Evolutionary conservation across 163 green algal genomes (phyloP).

Genomic region (Smithsoniella earleae): DNA sequence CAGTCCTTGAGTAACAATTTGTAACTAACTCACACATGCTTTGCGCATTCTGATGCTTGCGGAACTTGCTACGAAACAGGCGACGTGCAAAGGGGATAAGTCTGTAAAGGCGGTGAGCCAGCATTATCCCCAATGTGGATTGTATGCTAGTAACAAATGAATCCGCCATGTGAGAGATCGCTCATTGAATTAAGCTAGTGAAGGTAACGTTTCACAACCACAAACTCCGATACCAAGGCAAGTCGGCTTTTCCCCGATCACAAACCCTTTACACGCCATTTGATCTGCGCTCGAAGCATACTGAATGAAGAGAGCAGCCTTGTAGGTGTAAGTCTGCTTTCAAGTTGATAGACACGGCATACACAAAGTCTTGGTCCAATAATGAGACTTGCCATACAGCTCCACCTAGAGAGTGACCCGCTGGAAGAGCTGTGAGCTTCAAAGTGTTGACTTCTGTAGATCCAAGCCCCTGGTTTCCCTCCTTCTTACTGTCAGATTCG

Average conservation of each 20-base stretch:
- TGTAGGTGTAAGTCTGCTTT: slow-evolving; percentile 38
- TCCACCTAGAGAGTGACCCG: slow-evolving; percentile 75
- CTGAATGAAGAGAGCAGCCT: slow-evolving; percentile 27
- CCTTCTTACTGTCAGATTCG: too few relatives aligned
- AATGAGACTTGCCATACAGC: slow-evolving; percentile 68
- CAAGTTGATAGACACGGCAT: slow-evolving; percentile 75
- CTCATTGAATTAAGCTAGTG: too few relatives aligned
- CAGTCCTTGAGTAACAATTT: not conserved
- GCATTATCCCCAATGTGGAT: too few relatives aligned
- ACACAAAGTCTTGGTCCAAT: slow-evolving; percentile 62
- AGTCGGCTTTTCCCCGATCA: too few relatives aligned
- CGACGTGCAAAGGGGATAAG: not conserved
- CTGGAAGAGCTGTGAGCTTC: slow-evolving; percentile 58
- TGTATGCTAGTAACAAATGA: too few relatives aligned
- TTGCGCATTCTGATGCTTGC: not conserved
- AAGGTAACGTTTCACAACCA: too few relatives aligned
- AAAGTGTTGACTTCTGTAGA: slow-evolving; percentile 31
- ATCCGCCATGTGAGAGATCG: too few relatives aligned
- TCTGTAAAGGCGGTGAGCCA: not conserved
- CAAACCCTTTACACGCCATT: too few relatives aligned
- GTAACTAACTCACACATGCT: not conserved
- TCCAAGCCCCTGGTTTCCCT: too few relatives aligned
- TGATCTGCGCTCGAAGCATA: too few relatives aligned
- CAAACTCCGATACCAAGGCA: too few relatives aligned
- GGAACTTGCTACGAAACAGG: not conserved